Conservation (phyloP, 1,284 basidiomycete genomes). For the Irpex rosettiformis region DNA sequence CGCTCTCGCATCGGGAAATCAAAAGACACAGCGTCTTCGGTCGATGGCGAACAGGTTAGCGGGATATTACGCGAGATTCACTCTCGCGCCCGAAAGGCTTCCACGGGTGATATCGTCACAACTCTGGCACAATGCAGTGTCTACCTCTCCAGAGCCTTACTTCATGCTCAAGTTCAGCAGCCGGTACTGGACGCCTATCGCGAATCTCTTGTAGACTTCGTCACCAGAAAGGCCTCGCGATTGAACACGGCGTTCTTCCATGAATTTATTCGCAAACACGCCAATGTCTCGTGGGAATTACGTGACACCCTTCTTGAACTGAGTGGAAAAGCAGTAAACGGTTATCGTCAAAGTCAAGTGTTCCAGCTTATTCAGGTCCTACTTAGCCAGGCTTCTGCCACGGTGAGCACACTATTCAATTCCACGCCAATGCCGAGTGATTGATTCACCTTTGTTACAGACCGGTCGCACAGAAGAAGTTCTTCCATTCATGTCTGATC, state of each 20-base stretch:
- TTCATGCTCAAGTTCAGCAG: conserved; percentile 41
- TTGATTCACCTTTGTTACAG: conserved; percentile 5
- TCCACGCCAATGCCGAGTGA: too few relatives aligned
- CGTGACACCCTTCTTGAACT: conserved; percentile 56
- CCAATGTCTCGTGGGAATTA: conserved; percentile 66
- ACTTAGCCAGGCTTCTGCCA: conserved; percentile 53
- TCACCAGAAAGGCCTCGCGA: conserved; percentile 76
- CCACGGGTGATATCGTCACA: conserved; percentile 59
- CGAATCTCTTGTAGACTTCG: conserved; percentile 74
- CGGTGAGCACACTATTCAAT: conserved; percentile 35
- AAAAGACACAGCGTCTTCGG: conserved; percentile 59
- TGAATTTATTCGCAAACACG: conserved; percentile 74
- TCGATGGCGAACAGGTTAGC: conserved; percentile 43
- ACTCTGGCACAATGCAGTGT: conserved; percentile 70
- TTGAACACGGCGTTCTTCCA: conserved; percentile 77
- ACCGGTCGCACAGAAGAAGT: conserved; percentile 20
- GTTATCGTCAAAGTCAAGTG: conserved; percentile 73
- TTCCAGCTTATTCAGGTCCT: conserved; percentile 73
- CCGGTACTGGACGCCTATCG: conserved; percentile 57
- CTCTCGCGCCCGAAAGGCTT: conserved; percentile 65
- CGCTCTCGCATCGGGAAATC: conserved; percentile 72
- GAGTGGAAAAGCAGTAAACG: conserved; percentile 61
- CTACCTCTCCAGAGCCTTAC: conserved; percentile 65
- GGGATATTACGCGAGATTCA: conserved; percentile 70
- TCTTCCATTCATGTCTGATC: conserved; percentile 45